Evolutionary conservation across 2,329 filamentous ascomycete genomes (phyloP), one percentile per base, ranked within the genome.

Genomic region (Aspergillus ustus): DNA sequence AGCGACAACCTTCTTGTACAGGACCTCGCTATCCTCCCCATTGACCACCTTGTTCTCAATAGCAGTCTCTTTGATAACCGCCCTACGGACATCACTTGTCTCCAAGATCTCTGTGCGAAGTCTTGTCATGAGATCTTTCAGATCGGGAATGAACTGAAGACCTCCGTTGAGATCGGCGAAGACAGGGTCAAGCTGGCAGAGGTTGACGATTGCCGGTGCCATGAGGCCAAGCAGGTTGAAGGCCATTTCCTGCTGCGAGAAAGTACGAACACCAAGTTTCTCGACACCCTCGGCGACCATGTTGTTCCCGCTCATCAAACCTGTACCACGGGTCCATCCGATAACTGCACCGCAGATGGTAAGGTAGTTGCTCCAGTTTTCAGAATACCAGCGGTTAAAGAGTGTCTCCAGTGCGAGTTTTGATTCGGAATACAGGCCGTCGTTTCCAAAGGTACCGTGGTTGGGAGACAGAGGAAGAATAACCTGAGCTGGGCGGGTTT

Each of bases 241-340:
- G 17, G 95, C 95, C 95, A 99, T 99, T 80, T 99, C 95, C 77
- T 97, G 93, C 81, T 98, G 95, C 9, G 94, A 98, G 84, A 99
- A 99, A 4, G 95, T 99, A 71, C 95, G 93, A 28, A 98, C 95
- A 72, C 95, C 95, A 68, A 96, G 95, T 71, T 91, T 92, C 83
- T 99, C 95, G 60, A 99, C 92, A 63, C 94, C 95, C 77, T 98
- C 94, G 40, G 95, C 95, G 67, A 98, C 93, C 70, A 98, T 89
- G 79, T 99, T 98, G 85, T 98, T 98, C 73, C 91, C 93, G 68
- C 91, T 91, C 94, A 99, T 99, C 71, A 99, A 88, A 75, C 95
- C 95, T 66, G 95, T 99, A 67, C 94, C 95, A 81, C 95, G 94
- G 70, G 95, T 99, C 95, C 95, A 99, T 65, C 95, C 95, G 75